Base-by-base conservation (phyloP, 1,284 basidiomycete genomes). In the Ceratobasidium theobromae region DNA sequence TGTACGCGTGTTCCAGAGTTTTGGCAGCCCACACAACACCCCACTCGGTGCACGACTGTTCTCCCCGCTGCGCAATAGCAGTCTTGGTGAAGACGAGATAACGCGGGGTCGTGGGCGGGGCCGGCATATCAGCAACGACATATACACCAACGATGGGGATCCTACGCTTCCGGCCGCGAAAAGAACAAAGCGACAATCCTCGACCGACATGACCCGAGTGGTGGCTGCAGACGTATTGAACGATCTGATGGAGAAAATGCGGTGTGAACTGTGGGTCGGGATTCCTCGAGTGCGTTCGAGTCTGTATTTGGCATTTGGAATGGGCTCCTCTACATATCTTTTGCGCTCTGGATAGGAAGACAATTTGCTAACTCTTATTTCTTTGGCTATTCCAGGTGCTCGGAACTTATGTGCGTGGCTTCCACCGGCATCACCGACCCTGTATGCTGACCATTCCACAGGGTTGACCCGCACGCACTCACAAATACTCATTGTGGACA, bases 211-310 rank as follows among this genome's bases (percentile, higher is more conserved):
- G 16, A 8, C 58, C 5, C 46, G 58, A 14, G 43, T 33, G 28
- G 23, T 62, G 35, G 58, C 58, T 18, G 58, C 58, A 62, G 58
- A 62, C 35, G 58, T 62, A 9, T 41, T 62, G 38, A 62, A 62
- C 25, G 58, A 62, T 62, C 30, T 62, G 46, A 49, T 62, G 48
- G 58, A 62, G 27, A 62, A 52, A 62, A 62, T 62, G 43, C 58
- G 58, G 46, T 62, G 58, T 52, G 58, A 62, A 62, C 58, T 62
- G 58, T 62, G 58, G 58, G 58, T 62, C 46, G 48, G 58, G 58
- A 38, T 62, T 62, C 48, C 58, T 62, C 58, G 58, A 62, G 58
- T 62, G 48, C 48, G 58, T 62, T 62, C 48, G 33, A 62, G 48
- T 62, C 58, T 52, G 58, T 62, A 48, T 35, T 62, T 52, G 48